Base-by-base conservation (phyloP, 805 yeast species). In the Starmera pachycereana region DNA sequence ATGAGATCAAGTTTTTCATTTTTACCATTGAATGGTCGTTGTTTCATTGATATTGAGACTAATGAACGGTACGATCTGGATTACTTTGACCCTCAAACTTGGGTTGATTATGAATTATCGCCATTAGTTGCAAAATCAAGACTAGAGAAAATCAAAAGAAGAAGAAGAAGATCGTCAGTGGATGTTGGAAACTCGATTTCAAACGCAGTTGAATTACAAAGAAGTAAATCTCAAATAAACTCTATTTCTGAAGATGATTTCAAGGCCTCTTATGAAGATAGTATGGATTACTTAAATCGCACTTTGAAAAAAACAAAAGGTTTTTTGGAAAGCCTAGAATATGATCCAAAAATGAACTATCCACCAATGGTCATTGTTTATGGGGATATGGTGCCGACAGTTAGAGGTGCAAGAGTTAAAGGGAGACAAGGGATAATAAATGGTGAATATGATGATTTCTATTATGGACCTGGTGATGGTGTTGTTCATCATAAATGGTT, bases 381-480 rank as follows among this genome's bases (percentile, higher is more conserved):
- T 54, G 94, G 96, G 9, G 76, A 84, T 53, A 67, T 71, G 8
- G 81, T 86, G 1, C 96, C 97, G 1, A 83, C 95, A 0, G 89
- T 86, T 4, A 70, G 92, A 39, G 95, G 90, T 8, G 81, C 86
- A 3, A 63, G 77, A 39, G 92, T 88, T 1, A 56, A 66, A 29
- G 74, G 79, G 6, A 55, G 55, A 10, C 72, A 79, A 34, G 92
- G 77, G 31, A 77, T 89, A 43, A 69, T 63, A 42, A 68, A 71
- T 32, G 96, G 95, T 4, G 72, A 76, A 46, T 88, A 83, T 61
- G 76, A 72, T 46, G 80, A 84, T 50, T 81, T 86, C 50, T 76
- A 72, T 50, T 88, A 85, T 52, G 95, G 95, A 0, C 85, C 86
- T 5, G 97, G 97, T 12, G 97, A 89, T 57, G 97, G 97, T 34